Base-by-base conservation (phyloP, 352 stramenopile species). In the Pythium pyrilobum region DNA sequence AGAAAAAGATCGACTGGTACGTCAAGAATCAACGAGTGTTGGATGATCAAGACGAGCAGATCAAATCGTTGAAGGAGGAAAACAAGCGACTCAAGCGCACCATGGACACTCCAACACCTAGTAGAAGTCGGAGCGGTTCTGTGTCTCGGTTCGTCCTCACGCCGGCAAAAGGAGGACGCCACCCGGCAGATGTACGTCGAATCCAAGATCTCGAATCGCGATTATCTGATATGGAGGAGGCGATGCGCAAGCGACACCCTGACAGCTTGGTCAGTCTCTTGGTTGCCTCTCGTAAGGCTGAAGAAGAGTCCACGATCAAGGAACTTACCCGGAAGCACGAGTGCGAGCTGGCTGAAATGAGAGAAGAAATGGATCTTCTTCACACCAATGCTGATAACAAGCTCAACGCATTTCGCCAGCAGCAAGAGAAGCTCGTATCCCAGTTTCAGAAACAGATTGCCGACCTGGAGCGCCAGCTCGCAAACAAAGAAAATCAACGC, bases 1-100 rank as follows among this genome's bases (percentile, higher is more conserved):
- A 94, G 44, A 83, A 88, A 51, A 94, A 92, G 27, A 44, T 94
- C 13, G 80, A 91, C 34, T 94, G 84, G 84, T 94, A 94, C 33
- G 76, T 92, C 13, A 70, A 79, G 36, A 94, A 94, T 47, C 84
- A 94, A 50, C 58, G 77, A 4, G 43, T 92, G n/a, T 48, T 92
- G 3, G 81, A 94, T 27, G 79, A 81, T 9, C 81, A 94, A 52
- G 81, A 94, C 34, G 77, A 81, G 10, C 65, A 81, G 21, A 28
- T 89, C n/a, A 56, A 49, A 24, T 56, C 56, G 7, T 56, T 89
- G 15, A 61, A 40, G 36, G 45, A 50, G 18, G 48, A 72, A 20
- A 71, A 58, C 44, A 49, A 68, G 28, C 25, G 28, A 11, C 48
- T 66, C 5, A 46, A 54, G 20, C n/a, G n/a, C n/a, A n/a, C n/a